Percentiles rank a stretch among this genome's conserved stretches.
These are phyloP conservation scores for Cicer arietinum DNA, from an alignment of 306 rosid genomes.

Conservation along the genomic window DNA sequence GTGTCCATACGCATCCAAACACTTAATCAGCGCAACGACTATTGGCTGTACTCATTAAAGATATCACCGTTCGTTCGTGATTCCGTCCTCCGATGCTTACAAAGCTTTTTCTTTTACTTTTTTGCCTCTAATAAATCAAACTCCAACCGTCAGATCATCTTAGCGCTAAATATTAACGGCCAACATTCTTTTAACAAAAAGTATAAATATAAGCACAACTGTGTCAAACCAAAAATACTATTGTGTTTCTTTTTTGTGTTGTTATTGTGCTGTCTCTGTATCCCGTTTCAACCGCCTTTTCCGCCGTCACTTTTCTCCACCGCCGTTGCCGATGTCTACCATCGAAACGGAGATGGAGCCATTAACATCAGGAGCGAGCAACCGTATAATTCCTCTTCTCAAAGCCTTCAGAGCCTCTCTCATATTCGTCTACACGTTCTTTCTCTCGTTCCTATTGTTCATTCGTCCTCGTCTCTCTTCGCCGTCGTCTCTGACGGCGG, in stretches of 20 bases:
- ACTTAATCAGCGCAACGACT: background rate
- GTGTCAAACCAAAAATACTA: background rate
- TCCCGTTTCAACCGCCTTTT: background rate
- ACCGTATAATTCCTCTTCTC: slow-evolving; percentile 87
- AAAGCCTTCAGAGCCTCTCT: slow-evolving; percentile 65
- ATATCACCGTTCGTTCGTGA: slow-evolving; percentile 8
- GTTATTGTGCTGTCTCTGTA: background rate
- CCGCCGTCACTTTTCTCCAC: slow-evolving; percentile 21
- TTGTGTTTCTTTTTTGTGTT: background rate
- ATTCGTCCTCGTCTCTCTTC: slow-evolving; percentile 61
- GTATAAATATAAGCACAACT: slow-evolving; percentile 16
- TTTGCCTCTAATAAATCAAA: too few species aligned
- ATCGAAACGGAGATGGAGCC: slow-evolving; percentile 76
- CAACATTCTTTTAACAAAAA: background rate
- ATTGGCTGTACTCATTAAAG: background rate
- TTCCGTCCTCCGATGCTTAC: background rate
- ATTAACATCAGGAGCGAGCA: slow-evolving; percentile 97
- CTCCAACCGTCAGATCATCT: background rate
- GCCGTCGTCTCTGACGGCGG: background rate
- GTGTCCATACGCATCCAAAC: background rate
- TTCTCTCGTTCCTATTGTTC: slow-evolving; percentile 63
- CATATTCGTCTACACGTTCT: slow-evolving; percentile 62
- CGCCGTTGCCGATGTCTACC: slow-evolving; percentile 55
- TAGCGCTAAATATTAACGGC: background rate
- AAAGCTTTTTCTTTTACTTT: slow-evolving; percentile 8